Evolutionary conservation across 768 basidiomycete genomes (phyloP).

Genomic region (Artomyces pyxidatus): DNA sequence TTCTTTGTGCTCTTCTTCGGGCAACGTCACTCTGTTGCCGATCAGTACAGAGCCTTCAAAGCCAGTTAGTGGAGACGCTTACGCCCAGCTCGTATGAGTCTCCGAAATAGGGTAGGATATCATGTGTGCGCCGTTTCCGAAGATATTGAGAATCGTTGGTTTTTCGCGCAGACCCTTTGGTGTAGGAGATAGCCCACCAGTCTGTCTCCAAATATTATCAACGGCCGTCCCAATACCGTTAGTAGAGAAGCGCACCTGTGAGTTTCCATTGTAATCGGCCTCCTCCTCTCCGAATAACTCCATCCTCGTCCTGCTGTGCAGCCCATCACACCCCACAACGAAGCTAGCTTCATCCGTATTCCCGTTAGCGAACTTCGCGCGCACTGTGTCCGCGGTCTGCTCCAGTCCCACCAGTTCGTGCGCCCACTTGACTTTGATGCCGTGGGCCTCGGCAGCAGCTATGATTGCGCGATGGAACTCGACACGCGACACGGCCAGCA

Average conservation of each 20-base stretch:
- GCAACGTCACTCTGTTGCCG: constrained; percentile 24
- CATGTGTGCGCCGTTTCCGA: constrained; percentile 30
- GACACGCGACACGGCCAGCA: constrained; percentile 26
- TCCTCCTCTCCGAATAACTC: constrained; percentile 30
- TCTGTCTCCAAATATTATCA: constrained; percentile 17
- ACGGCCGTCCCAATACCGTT: neutral
- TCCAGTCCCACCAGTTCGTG: constrained; percentile 26
- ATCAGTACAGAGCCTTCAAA: too few relatives aligned
- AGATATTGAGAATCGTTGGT: constrained; percentile 25
- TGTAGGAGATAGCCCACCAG: constrained; percentile 27
- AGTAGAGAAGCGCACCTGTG: constrained; percentile 30
- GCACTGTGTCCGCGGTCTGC: constrained; percentile 23
- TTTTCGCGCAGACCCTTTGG: constrained; percentile 15
- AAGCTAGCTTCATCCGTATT: constrained; percentile 28
- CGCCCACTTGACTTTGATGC: constrained; percentile 27
- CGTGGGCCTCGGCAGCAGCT: constrained; percentile 24
- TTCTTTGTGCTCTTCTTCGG: constrained; percentile 32
- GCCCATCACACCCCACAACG: constrained; percentile 37
- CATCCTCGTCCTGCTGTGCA: constrained; percentile 33
- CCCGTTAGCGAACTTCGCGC: constrained; percentile 30
- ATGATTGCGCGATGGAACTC: constrained; percentile 25
- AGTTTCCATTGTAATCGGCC: constrained; percentile 31
- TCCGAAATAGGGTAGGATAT: constrained; percentile 28
- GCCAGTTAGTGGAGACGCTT: constrained; percentile 15
- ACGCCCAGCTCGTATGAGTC: constrained; percentile 30